Base-by-base conservation (phyloP, 192 early-diverging fungal species). In the Gryganskiella cystojenkinii region DNA sequence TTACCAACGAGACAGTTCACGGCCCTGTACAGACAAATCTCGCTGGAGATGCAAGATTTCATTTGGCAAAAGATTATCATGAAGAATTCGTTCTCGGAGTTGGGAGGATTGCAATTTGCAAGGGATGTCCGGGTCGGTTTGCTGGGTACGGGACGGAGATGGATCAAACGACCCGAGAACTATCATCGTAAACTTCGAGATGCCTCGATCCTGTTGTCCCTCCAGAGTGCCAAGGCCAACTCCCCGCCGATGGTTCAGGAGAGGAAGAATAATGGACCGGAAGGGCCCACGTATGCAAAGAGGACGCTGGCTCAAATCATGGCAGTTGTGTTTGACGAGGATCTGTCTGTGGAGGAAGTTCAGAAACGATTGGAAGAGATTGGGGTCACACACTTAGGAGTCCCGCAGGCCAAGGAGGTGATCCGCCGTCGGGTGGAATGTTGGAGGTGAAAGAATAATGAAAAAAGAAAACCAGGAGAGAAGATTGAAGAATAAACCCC, bases 101-200 rank as follows among this genome's bases (percentile, higher is more conserved):
- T 81, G 15, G 87, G 86, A 0, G 81, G 79, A 22, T 42, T 44
- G 5, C 87, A 89, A 43, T 67, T 89, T 34, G 67, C 80, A 34
- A 54, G 68, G 4, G 87, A 89, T 73, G 27, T 85, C 5, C 58
- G 61, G 24, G 69, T 83, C 27, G 87, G 87, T 7, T 44, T 89
- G 42, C 85, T 81, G 71, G 74, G 66, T 6, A 54, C 82, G 3
- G 74, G 81, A 20, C 67, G 74, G 22, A 15, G 66, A 19, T 85
- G 82, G 82, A 74, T 85, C n/a, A 81, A 73, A 33, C 81, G 81
- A 45, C 81, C 85, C 0, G 85, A 89, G 61, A 89, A 83, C 65
- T 85, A 84, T 37, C 83, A 69, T 54, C 53, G 72, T 24, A 83
- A 75, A 43, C 33, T 80, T 37, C 64, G 60, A 54, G 82, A 83